Conservation (phyloP, 2,329 filamentous ascomycete species). For the Penicillium sp. region DNA sequence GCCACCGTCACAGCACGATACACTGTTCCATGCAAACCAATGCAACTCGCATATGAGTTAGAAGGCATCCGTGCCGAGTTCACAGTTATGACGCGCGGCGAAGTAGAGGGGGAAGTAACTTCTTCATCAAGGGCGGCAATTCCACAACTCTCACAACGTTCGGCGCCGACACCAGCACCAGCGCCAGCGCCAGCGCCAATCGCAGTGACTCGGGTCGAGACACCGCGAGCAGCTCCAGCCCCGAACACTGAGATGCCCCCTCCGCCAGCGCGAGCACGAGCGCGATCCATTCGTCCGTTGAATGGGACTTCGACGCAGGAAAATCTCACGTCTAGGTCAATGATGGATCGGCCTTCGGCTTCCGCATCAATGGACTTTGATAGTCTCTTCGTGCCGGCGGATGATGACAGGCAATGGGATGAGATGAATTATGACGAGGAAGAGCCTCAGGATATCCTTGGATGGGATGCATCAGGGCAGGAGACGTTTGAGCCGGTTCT, state of each 20-base stretch:
- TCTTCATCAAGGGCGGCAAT: constrained; percentile 45
- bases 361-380: constrained; percentile 53
- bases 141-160: constrained; percentile 45
- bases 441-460: constrained; percentile 63
- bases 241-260: constrained; percentile 35
- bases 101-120: constrained; percentile 46
- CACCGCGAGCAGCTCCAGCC: constrained; percentile 15
- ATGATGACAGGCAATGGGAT: constrained; percentile 65
- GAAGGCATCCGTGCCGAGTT: constrained; percentile 63
- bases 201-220: constrained; percentile 15
- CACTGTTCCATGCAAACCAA: constrained; percentile 62
- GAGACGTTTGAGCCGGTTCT: constrained; percentile 37
- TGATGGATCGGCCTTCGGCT: constrained; percentile 34
- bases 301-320: constrained; percentile 35
- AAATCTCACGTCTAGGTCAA: constrained; percentile 23
- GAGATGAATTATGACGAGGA: constrained; percentile 57
- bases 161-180: constrained; percentile 39
- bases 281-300: constrained; percentile 37
- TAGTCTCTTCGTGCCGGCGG: constrained; percentile 65
- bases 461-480: constrained; percentile 62
- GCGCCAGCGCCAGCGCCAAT: constrained; percentile 32
- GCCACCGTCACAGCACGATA: constrained; percentile 61
- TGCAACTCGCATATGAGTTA: constrained; percentile 64
- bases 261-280: constrained; percentile 30
- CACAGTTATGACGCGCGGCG: constrained; percentile 68